Evolutionary conservation across 148 eudicot species (phyloP), one percentile per base, ranked within the genome.

Genomic region (Chenopodium album): DNA sequence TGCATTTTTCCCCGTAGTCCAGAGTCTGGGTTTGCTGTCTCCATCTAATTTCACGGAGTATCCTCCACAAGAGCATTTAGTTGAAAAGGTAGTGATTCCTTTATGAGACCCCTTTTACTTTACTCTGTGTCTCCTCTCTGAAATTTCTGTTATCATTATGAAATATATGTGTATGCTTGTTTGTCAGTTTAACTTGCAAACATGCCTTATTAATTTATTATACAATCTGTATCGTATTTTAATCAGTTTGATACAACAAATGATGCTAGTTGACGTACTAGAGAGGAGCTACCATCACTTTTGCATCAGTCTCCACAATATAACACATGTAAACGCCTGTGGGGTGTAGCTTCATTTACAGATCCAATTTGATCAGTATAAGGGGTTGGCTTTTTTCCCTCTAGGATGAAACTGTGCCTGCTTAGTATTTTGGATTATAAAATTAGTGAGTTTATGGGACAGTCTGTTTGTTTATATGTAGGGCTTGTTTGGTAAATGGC

Each of bases 21-120:
- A 74, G 75, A 89, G 81, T 68, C 17, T 88, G 56, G 81, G 83
- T 73, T 22, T 85, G 48, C 63, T 89, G 81, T 59, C 76, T 59
- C 75, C 86, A 54, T 82, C 86, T 22, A 78, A 67, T 78, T 87
- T 76, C 60, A 80, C 81, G 86, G 12, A 80, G 67, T 47, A 77
- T 69, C 92, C 97, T 66, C 94, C 97, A 44, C 88, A 96, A 84
- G 94, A 92, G 50, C 76, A 89, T 22, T 86, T 96, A 72, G 87
- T 96, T 82, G 97, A 94, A 88, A 91, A 91, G 95, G 99, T 88
- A 87, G 82, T 89, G 71, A n/a, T 28, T 82, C 52, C 78, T 74
- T 70, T 26, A 67, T 68, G 75, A 75, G 19, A 31, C 11, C 12
- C 32, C 54, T 60, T 34, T 44, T 17, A 29, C 26, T 47, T 52